These are phyloP conservation scores for Podospora bellae-mahoneyi DNA, from an alignment of 495 filamentous ascomycete genomes.

Conservation along the genomic window DNA sequence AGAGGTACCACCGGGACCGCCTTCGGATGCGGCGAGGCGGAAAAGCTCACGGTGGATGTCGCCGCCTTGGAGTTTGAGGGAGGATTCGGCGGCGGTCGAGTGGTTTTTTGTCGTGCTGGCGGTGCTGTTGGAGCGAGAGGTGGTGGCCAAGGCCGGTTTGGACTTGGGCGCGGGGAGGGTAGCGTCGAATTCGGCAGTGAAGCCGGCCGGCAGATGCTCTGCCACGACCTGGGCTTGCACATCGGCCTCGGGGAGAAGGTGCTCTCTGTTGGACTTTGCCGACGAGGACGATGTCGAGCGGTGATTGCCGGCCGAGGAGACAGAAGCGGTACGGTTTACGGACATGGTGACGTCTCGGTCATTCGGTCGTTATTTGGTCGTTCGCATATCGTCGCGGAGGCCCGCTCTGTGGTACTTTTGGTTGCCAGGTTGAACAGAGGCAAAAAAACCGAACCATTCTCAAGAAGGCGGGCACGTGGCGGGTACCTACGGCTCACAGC, in stretches of 20 bases:
- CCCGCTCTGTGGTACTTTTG: neutral
- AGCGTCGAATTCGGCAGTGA: slow-evolving; percentile 41
- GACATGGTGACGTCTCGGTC: neutral
- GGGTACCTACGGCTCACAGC: neutral
- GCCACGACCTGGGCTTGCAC: slow-evolving; percentile 38
- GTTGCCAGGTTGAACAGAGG: neutral
- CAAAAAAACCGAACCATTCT: neutral
- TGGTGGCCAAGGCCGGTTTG: slow-evolving; percentile 11
- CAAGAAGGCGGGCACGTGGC: neutral
- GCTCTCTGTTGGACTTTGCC: neutral
- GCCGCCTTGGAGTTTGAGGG: slow-evolving; percentile 61
- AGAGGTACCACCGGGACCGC: slow-evolving; percentile 31
- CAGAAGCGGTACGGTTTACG: neutral
- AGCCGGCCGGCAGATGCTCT: slow-evolving; percentile 47
- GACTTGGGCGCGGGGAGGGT: slow-evolving; percentile 9
- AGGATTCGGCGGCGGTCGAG: slow-evolving; percentile 47
- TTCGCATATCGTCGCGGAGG: neutral
- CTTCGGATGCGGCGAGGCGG: slow-evolving; percentile 53
- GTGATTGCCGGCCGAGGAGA: neutral
- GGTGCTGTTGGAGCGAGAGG: neutral
- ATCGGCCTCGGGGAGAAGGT: neutral
- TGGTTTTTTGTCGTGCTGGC: slow-evolving; percentile 4
- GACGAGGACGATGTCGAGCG: neutral
- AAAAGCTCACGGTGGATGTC: slow-evolving; percentile 70
- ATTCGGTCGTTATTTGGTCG: neutral